Evolutionary conservation across 2,329 filamentous ascomycete genomes (phyloP), one percentile per base, ranked within the genome.

Genomic region (Calonectria pseudoreteaudii): DNA sequence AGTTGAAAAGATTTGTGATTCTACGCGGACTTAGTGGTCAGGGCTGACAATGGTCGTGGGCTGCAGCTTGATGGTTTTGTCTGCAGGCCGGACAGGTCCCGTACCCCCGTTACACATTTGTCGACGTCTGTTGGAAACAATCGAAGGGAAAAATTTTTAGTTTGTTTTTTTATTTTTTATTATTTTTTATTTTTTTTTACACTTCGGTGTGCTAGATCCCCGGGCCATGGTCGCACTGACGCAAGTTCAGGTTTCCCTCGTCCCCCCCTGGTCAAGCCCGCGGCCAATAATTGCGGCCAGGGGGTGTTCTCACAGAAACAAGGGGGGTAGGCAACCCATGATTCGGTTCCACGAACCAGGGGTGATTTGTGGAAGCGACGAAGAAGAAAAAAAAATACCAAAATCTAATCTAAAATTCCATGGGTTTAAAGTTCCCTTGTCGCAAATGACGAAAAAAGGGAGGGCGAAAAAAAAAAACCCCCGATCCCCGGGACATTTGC

Each of bases 31-130:
- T 60, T 66, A 20, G 13, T 34, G 53, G 56, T 65, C 36, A 52
- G 56, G 23, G 58, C 26, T 38, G 58, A 65, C 58, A 78, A 77
- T 77, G 62, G 31, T 52, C 62, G 49, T 62, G 68, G 65, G 66
- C 67, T 74, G 74, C 72, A 73, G 66, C 64, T 62, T 56, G 77
- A 78, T 65, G 64, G 56, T 28, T 60, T 60, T 60, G 23, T 26
- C 56, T 60, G 56, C 34, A 38, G 34, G 31, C 56, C 56, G 34
- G 56, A 60, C 31, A 60, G 30, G 34, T 60, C 56, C 56, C 56
- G n/a, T 60, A 60, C 34, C 75, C 76, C 75, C 71, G 75, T 78
- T 75, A 73, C 76, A 74, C 72, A 72, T 75, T 69, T 60, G 53
- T 58, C 62, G 65, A 60, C 66, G 47, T 56, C 60, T 56, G 64